phyloP scores from a whole-genome alignment of 2,329 filamentous ascomycete species.

The Neobulgaria alba region DNA sequence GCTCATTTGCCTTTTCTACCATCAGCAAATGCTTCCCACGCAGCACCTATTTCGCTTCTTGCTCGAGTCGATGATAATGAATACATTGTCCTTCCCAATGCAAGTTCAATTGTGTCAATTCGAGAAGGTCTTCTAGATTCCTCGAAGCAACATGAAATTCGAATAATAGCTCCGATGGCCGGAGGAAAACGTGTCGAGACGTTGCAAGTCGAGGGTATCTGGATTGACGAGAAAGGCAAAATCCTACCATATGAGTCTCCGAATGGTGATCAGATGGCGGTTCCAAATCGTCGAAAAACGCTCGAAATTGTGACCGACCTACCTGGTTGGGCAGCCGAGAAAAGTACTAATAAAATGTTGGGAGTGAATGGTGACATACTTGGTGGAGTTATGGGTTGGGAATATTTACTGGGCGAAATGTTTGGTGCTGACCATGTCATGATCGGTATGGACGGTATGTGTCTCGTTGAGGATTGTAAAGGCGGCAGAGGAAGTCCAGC shows the following conservation, averaged over 20 bases:
- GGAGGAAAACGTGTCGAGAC: conserved; percentile 13
- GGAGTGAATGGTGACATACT: conserved; percentile 13
- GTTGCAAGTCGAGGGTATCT: conserved; percentile 21
- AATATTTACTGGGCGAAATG: conserved; percentile 31
- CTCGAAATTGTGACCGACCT: conserved; percentile 29
- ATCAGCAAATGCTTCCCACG: conserved; percentile 10
- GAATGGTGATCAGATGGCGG: neutral
- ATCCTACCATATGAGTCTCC: conserved; percentile 9
- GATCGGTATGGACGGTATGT: conserved; percentile 30
- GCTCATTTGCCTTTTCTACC: conserved; percentile 6
- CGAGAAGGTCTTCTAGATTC: conserved; percentile 12
- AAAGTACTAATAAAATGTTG: conserved; percentile 6
- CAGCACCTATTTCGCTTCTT: conserved; percentile 20
- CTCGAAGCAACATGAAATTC: conserved; percentile 12
- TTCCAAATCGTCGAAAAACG: conserved; percentile 13
- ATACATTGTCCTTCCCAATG: conserved; percentile 21
- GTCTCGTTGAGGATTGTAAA: conserved; percentile 28
- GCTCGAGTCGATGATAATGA: conserved; percentile 22
- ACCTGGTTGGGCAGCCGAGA: conserved; percentile 18
- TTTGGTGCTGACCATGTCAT: conserved; percentile 29
- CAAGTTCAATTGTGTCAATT: conserved; percentile 14
- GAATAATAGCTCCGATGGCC: conserved; percentile 23
- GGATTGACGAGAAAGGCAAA: conserved; percentile 18
- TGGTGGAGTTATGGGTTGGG: conserved; percentile 27
- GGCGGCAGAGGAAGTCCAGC: conserved; percentile 25